Conservation (phyloP, 2,329 filamentous ascomycete species). For the Parafenestella ontariensis region DNA sequence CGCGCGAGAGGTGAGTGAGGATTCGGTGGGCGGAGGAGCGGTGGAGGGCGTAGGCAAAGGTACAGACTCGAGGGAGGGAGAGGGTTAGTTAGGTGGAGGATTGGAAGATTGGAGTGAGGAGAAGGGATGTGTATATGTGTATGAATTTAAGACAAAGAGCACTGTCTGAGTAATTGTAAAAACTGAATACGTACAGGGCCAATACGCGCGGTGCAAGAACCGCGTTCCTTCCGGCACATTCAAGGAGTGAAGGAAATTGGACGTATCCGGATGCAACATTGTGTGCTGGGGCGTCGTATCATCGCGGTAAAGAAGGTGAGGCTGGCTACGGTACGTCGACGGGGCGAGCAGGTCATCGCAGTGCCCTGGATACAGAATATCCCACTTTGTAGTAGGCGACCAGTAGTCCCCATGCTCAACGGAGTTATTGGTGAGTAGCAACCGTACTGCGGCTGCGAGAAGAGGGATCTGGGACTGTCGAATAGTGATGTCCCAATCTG, state of each 20-base stretch:
- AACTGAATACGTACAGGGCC: conserved; percentile 45
- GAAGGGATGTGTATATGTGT: too few species aligned
- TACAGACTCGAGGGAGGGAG: conserved; percentile 22
- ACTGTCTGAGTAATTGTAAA: too few species aligned
- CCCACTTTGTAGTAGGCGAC: conserved; percentile 40
- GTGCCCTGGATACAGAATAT: conserved; percentile 51
- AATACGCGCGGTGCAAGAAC: conserved; percentile 43
- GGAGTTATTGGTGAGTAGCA: conserved; percentile 14
- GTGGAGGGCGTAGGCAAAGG: conserved; percentile 51
- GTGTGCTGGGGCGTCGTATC: conserved; percentile 33
- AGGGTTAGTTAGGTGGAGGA: background rate
- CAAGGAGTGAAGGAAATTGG: conserved; percentile 34
- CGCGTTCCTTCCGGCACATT: conserved; percentile 34
- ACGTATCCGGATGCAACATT: conserved; percentile 35
- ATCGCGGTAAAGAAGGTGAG: conserved; percentile 37
- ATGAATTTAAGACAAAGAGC: too few species aligned
- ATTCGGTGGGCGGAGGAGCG: conserved; percentile 41
- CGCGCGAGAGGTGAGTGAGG: conserved; percentile 25
- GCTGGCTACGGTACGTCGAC: conserved; percentile 16
- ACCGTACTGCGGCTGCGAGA: conserved; percentile 24
- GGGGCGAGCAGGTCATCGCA: conserved; percentile 47
- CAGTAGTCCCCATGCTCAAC: conserved; percentile 35
- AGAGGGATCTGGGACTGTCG: conserved; percentile 27
- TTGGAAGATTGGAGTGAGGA: too few species aligned
- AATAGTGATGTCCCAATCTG: conserved; percentile 32